A percentile compares a stretch with the other conserved stretches of the same genome.
These are phyloP conservation scores for Aspergillus floridensis DNA, from an alignment of 2,329 filamentous ascomycete genomes.

Conservation along the genomic window DNA sequence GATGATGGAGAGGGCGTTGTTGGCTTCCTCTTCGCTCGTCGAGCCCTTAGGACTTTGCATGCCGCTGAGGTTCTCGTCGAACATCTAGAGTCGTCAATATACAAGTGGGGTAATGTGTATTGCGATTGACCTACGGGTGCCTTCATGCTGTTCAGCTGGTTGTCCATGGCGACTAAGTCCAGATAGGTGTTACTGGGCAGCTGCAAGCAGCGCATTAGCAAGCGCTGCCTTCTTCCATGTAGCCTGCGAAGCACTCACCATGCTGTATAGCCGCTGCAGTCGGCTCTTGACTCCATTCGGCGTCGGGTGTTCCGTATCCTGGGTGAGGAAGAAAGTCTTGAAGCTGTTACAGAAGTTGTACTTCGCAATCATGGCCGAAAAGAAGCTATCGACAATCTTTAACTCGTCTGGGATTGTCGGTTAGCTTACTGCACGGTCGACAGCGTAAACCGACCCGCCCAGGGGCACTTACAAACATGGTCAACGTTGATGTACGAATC, in stretches of 20 bases:
- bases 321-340: not conserved
- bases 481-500: slow-evolving; percentile 4
- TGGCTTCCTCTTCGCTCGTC: not conserved
- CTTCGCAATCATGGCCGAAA: not conserved
- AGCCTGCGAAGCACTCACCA: not conserved
- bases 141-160: not conserved
- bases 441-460: not conserved
- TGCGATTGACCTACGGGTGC: not conserved
- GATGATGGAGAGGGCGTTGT: not conserved
- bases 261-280: not conserved
- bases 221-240: not conserved
- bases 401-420: not conserved
- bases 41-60: not conserved
- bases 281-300: not conserved
- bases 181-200: not conserved
- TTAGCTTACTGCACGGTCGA: not conserved
- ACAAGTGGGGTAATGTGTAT: not conserved
- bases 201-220: not conserved
- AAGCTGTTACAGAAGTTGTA: slow-evolving; percentile 1
- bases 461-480: slow-evolving; percentile 1
- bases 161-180: not conserved
- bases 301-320: not conserved
- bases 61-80: not conserved
- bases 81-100: not conserved
- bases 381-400: not conserved